Evolutionary conservation across 2,329 filamentous ascomycete species (phyloP).

Genomic region (Alternaria hordeiaustralica): DNA sequence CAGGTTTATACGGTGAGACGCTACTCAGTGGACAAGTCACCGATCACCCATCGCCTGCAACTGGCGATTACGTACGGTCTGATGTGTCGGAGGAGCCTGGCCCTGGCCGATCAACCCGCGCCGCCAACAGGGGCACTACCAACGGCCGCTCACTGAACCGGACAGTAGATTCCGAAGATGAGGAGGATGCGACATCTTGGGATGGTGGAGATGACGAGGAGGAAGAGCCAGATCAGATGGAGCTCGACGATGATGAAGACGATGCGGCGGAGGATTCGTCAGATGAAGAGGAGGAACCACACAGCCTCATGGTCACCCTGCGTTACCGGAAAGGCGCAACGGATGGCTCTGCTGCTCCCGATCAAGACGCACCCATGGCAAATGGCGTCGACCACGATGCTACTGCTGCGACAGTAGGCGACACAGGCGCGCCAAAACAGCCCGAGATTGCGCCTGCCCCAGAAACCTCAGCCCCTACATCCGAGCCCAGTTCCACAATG

Average conservation of each 20-base stretch:
- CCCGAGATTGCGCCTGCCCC: constrained; percentile 1
- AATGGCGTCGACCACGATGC: constrained; percentile 1
- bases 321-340: constrained; percentile 33
- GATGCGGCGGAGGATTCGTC: constrained; percentile 40
- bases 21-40: constrained; percentile 62
- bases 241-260: constrained; percentile 66
- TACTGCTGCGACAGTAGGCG: background rate
- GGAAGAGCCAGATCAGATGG: constrained; percentile 72
- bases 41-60: constrained; percentile 51
- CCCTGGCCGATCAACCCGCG: constrained; percentile 54
- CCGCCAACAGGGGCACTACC: constrained; percentile 23
- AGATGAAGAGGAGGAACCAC: constrained; percentile 44
- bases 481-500: background rate
- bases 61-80: constrained; percentile 52
- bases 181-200: constrained; percentile 68
- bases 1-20: constrained; percentile 68
- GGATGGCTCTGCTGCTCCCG: constrained; percentile 1
- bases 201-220: constrained; percentile 79
- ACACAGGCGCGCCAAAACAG: constrained; percentile 6
- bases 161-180: constrained; percentile 66
- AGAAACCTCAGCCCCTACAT: background rate
- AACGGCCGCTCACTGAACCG: constrained; percentile 35
- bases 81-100: constrained; percentile 54
- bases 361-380: background rate
- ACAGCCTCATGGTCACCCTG: constrained; percentile 78